Conservation (phyloP, 768 basidiomycete species). For the Termitomyces bulborhizus region DNA sequence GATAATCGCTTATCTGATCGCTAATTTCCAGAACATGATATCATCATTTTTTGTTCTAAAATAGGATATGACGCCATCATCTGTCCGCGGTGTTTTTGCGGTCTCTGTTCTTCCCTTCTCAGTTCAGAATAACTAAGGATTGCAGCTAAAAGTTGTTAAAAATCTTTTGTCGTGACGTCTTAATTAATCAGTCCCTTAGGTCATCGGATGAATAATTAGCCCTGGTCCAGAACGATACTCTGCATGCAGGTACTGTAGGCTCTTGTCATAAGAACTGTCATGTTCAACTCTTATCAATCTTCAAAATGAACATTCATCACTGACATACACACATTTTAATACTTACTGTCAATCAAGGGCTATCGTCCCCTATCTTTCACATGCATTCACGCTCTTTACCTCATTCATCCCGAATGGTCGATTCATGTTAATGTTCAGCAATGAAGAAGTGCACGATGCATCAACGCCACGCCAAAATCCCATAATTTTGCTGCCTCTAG, state of each 20-base stretch:
- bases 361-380: neutral
- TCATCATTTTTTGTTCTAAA: neutral
- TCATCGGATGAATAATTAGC: neutral
- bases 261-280: neutral
- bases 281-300: neutral
- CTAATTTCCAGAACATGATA: neutral
- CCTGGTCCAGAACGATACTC: too few relatives aligned
- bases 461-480: slow-evolving; percentile 1
- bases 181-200: neutral
- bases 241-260: neutral
- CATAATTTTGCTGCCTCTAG: neutral
- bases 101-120: neutral
- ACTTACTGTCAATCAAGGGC: neutral
- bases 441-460: neutral
- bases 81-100: neutral
- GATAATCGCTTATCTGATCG: slow-evolving; percentile 10
- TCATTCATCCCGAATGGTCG: neutral
- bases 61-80: slow-evolving; percentile 7
- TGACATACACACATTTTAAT: neutral
- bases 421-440: too few relatives aligned
- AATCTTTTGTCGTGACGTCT: neutral
- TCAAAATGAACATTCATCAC: neutral
- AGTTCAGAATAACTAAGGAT: neutral
- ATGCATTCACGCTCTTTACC: neutral
- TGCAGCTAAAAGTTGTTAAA: neutral